Evolutionary conservation across 768 basidiomycete genomes (phyloP), one percentile per base, ranked within the genome.

Genomic region (Trametes cubensis): DNA sequence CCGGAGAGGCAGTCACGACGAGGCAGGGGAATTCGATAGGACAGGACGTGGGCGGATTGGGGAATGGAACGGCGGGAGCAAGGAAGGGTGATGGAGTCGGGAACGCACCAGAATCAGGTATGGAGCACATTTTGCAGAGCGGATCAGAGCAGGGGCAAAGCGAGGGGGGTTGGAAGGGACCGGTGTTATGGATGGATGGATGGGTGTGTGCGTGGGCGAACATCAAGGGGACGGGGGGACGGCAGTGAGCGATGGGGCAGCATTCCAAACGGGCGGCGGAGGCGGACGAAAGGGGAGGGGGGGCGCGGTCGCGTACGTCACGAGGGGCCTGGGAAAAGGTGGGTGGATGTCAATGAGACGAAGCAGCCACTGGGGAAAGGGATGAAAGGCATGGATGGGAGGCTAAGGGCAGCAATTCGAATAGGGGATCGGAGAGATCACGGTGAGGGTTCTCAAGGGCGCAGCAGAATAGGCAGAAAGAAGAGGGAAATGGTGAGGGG

Each of bases 41-140:
- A 40, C 11, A 6, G 28, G 34, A 23, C 30, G 28, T 11, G 38
- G 23, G 45, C 41, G 50, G 17, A 55, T 21, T 1, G 17, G 44
- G 28, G 7, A 39, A 23, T 18, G 51, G 50, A 4, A 34, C 1
- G 55, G 30, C 5, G 45, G 26, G 26, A 23, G 40, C 2, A 23
- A 23, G 39, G 51, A 40, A 5, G 39, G 34, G 26, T n/a, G 30
- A 21, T 6, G 28, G 23, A 15, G 10, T 20, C n/a, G 25, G 45
- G 45, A 20, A 30, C 20, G 34, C 20, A 39, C 42, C 45, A 47
- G 28, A 26, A 54, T 14, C 34, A 18, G 18, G 25, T 20, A 14
- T 41, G 41, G 45, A 25, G 42, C 45, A 55, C 25, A 17, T 41
- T 39, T 20, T 42, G 41, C 45, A 61, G 21, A 61, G 49, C 58